phyloP scores from a whole-genome alignment of 2,329 filamentous ascomycete genomes.

The Teratosphaeria gauchensis region DNA sequence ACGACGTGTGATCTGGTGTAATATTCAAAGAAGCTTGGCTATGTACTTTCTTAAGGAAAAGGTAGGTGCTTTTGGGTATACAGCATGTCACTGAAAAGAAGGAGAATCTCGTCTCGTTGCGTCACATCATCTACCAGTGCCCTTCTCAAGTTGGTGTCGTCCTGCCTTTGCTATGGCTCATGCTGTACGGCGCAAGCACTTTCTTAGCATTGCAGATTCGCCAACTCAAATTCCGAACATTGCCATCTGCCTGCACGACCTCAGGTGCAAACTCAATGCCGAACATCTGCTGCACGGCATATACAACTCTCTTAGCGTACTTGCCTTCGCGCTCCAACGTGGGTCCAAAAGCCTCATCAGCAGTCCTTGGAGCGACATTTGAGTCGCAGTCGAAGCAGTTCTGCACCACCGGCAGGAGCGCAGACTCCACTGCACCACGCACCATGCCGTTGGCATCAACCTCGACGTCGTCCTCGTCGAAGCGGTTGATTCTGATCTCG shows the following conservation, averaged over 20 bases:
- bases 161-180: constrained; percentile 5
- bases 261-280: constrained; percentile 90
- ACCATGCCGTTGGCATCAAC: constrained; percentile 51
- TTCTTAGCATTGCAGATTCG: constrained; percentile 92
- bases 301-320: constrained; percentile 82
- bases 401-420: constrained; percentile 70
- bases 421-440: constrained; percentile 61
- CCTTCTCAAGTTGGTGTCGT: constrained; percentile 4
- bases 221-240: constrained; percentile 83
- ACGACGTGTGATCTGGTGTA: no score
- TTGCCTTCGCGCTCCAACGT: constrained; percentile 80
- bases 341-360: constrained; percentile 74
- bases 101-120: background rate
- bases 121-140: background rate
- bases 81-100: background rate
- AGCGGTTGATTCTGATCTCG: constrained; percentile 73
- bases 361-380: constrained; percentile 72
- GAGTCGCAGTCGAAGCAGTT: constrained; percentile 91
- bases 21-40: background rate
- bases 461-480: constrained; percentile 48
- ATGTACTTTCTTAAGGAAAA: background rate
- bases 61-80: background rate
- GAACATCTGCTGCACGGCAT: constrained; percentile 91
- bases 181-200: constrained; percentile 54
- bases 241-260: constrained; percentile 86